Evolutionary conservation across 306 rosid genomes (phyloP), one percentile per base, ranked within the genome.

Genomic region (Comarum palustre): DNA sequence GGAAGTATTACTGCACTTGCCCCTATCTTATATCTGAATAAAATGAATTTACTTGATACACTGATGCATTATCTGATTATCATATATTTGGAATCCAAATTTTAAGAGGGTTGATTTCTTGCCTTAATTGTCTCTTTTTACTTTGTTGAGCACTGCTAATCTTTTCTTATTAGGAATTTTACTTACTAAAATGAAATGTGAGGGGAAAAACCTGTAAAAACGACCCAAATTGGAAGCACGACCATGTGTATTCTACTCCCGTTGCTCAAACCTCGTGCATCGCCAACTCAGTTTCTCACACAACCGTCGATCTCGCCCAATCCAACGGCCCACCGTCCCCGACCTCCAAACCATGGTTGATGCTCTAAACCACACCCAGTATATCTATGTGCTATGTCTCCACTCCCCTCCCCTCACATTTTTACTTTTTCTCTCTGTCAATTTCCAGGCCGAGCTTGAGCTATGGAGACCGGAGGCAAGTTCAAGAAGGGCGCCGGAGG

Each of bases 401-500:
- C n/a, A n/a, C n/a, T 57, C 62, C 62, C 24, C 19, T 59, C 0
- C 64, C n/a, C 64, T 6, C 20, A 14, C 3, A 59, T 13, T 59
- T 58, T 59, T 27, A 59, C 64, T 25, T 27, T 58, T 58, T 59
- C 31, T 58, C 32, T 0, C 61, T 55, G 36, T 6, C 15, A 2
- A 59, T 27, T 25, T 59, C 32, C n/a, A 15, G 64, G 64, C 8
- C 34, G n/a, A 58, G 65, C 1, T 54, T 38, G 65, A 45, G 55
- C 34, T 32, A 80, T 84, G 84, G 84, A 77, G 4, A 2, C 75
- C 34, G 75, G 82, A 0, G 81, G 77, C 39, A 85, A 82, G 76
- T 25, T 68, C 65, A 85, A 79, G 86, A 82, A 69, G 63, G 88
- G 88, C 6, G 82, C 84, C 1, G 88, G 63, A 55, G 86, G 88